These are phyloP conservation scores for Saussurea involucrata DNA, from an alignment of 129 eudicot genomes.

Conservation along the genomic window DNA sequence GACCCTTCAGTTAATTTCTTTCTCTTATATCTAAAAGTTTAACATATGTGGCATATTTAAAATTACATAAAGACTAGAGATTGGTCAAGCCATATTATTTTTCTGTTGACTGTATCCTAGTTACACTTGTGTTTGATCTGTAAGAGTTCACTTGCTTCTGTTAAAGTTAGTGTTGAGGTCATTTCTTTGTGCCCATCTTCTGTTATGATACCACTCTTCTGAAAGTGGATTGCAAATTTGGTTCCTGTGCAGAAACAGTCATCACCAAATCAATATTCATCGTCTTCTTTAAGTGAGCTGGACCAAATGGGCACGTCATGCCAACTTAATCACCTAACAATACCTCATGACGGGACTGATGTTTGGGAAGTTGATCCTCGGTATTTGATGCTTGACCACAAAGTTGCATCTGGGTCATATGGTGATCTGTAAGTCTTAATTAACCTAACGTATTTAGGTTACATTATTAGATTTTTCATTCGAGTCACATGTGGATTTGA, in stretches of 20 bases:
- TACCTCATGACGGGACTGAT: slow-evolving; percentile 92
- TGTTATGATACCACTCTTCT: neutral
- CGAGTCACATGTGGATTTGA: slow-evolving; percentile 5
- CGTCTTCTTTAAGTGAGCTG: slow-evolving; percentile 48
- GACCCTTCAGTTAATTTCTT: neutral
- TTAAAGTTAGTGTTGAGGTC: neutral
- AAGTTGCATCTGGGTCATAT: slow-evolving; percentile 93
- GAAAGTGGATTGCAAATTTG: slow-evolving; percentile 1
- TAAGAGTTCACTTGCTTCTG: neutral
- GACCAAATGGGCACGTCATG: slow-evolving; percentile 36
- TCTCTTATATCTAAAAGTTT: neutral
- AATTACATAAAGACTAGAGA: neutral
- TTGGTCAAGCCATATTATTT: neutral
- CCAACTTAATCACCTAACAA: slow-evolving; percentile 56
- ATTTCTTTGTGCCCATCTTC: neutral
- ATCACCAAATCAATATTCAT: slow-evolving; percentile 51
- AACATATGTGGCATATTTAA: neutral
- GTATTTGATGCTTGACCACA: slow-evolving; percentile 64
- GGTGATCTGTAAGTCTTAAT: slow-evolving; percentile 84
- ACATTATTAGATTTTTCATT: neutral
- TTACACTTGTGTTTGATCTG: neutral
- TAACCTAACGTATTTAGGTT: neutral
- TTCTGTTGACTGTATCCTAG: neutral
- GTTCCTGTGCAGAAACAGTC: slow-evolving; percentile 56
- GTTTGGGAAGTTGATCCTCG: slow-evolving; percentile 97